A percentile compares a stretch with the other conserved stretches of the same genome.
phyloP scores from a whole-genome alignment of 495 filamentous ascomycete genomes.

The Pseudotulostoma volvatum region DNA sequence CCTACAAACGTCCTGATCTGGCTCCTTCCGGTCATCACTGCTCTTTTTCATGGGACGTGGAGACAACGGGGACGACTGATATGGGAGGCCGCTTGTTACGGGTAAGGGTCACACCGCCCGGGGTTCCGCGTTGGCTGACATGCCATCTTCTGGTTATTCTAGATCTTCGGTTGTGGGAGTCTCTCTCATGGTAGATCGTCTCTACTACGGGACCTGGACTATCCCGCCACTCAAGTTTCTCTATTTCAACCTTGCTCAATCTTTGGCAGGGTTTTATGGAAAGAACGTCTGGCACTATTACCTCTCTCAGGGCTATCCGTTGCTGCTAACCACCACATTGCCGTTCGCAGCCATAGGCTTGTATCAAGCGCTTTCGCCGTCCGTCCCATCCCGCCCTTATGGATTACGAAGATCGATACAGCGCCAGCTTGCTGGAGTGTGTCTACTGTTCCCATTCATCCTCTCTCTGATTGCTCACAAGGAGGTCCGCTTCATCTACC shows the following conservation, averaged over 20 bases:
- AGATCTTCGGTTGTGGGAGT: conserved; percentile 41
- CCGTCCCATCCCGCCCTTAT: conserved; percentile 11
- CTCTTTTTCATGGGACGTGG: conserved; percentile 25
- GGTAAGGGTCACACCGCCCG: conserved; percentile 40
- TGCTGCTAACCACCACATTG: conserved; percentile 69
- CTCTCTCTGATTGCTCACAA: conserved; percentile 85
- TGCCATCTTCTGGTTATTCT: conserved; percentile 3
- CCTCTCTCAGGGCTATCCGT: conserved; percentile 70
- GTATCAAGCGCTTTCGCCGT: conserved; percentile 30
- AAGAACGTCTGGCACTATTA: conserved; percentile 87
- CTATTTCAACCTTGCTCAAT: conserved; percentile 80
- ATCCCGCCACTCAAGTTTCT: conserved; percentile 82
- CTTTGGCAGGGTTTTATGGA: conserved; percentile 85
- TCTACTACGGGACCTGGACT: conserved; percentile 76
- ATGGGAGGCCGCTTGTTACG: conserved; percentile 50
- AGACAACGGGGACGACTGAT: conserved; percentile 34
- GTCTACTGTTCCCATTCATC: conserved; percentile 39
- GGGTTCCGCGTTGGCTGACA: too few relatives aligned
- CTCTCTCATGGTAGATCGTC: conserved; percentile 53
- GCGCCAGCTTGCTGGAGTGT: conserved; percentile 45
- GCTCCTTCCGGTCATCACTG: conserved; percentile 38
- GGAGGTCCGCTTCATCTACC: conserved; percentile 95
- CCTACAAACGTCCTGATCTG: conserved; percentile 87
- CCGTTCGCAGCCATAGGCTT: conserved; percentile 58
- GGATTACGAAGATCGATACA: conserved; percentile 21